Conservation (phyloP, 495 filamentous ascomycete genomes). For the Cenococcum geophilum region DNA sequence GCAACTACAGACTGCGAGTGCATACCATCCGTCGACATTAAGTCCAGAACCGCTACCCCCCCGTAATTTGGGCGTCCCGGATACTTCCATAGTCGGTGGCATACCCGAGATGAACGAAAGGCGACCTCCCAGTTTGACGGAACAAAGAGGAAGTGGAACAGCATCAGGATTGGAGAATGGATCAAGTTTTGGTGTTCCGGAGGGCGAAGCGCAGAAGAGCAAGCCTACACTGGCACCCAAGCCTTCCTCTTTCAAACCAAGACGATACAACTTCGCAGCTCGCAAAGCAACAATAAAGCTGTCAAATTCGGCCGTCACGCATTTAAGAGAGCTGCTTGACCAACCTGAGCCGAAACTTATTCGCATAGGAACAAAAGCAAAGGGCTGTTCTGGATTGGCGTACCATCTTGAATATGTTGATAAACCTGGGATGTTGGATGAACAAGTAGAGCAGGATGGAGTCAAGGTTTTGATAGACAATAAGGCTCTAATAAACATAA, state of each 20-base stretch:
- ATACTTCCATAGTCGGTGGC: slow-evolving; percentile 61
- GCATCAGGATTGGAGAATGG: slow-evolving; percentile 15
- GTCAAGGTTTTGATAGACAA: slow-evolving; percentile 94
- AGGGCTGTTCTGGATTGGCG: slow-evolving; percentile 92
- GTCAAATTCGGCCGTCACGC: slow-evolving; percentile 67
- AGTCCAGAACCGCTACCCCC: slow-evolving; percentile 58
- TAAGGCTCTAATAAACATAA: slow-evolving; percentile 95
- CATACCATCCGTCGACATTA: slow-evolving; percentile 70
- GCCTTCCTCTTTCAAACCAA: slow-evolving; percentile 40
- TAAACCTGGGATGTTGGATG: slow-evolving; percentile 78
- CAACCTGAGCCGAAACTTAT: slow-evolving; percentile 87
- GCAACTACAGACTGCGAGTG: slow-evolving; percentile 64
- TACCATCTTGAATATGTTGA: slow-evolving; percentile 96
- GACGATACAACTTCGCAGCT: slow-evolving; percentile 63
- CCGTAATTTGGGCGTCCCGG: slow-evolving; percentile 57
- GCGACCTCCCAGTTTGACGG: slow-evolving; percentile 40
- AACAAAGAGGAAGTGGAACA: slow-evolving; percentile 25
- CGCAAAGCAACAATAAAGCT: slow-evolving; percentile 89
- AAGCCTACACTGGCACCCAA: slow-evolving; percentile 40
- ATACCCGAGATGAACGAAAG: slow-evolving; percentile 51
- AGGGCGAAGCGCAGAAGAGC: slow-evolving; percentile 61
- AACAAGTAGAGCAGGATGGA: slow-evolving; percentile 89
- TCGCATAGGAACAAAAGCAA: slow-evolving; percentile 87
- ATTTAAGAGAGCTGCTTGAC: slow-evolving; percentile 65
- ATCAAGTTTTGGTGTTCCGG: slow-evolving; percentile 44